These are phyloP conservation scores for Boletus pseudo-olivaceus DNA, from an alignment of 768 basidiomycete genomes.

Conservation along the genomic window DNA sequence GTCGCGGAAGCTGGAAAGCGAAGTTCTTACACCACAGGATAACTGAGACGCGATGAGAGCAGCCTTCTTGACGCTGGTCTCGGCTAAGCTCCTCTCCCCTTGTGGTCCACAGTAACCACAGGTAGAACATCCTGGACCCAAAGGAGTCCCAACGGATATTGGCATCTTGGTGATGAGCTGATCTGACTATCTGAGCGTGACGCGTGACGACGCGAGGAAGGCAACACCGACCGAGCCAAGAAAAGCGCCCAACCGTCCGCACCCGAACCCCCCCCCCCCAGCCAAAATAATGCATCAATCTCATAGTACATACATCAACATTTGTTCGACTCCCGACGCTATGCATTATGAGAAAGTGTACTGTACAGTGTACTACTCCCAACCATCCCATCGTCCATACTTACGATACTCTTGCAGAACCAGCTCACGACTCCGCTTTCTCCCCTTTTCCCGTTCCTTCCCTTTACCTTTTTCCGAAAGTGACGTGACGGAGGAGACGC, in stretches of 20 bases:
- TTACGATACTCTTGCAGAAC: conserved; percentile 72
- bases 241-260: neutral
- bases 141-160: conserved; percentile 27
- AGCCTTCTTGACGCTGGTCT: conserved; percentile 47
- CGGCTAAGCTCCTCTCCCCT: conserved; percentile 40
- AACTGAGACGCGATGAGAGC: conserved; percentile 48
- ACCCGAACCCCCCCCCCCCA: too few species aligned
- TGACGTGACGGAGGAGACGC: conserved; percentile 48
- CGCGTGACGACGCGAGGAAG: neutral
- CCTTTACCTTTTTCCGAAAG: conserved; percentile 53
- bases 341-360: neutral
- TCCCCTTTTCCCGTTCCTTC: conserved; percentile 51
- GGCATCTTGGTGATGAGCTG: conserved; percentile 16
- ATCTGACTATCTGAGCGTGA: neutral
- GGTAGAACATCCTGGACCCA: conserved; percentile 33
- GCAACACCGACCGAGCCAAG: neutral
- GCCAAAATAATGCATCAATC: too few species aligned
- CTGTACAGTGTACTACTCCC: conserved; percentile 44
- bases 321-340: too few species aligned
- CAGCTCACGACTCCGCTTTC: conserved; percentile 62
- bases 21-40: conserved; percentile 45
- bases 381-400: conserved; percentile 89
- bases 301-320: too few species aligned
- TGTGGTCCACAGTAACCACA: conserved; percentile 70
- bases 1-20: neutral